phyloP scores from a whole-genome alignment of 257 asterid species.

The Solanum chmielewskii region DNA sequence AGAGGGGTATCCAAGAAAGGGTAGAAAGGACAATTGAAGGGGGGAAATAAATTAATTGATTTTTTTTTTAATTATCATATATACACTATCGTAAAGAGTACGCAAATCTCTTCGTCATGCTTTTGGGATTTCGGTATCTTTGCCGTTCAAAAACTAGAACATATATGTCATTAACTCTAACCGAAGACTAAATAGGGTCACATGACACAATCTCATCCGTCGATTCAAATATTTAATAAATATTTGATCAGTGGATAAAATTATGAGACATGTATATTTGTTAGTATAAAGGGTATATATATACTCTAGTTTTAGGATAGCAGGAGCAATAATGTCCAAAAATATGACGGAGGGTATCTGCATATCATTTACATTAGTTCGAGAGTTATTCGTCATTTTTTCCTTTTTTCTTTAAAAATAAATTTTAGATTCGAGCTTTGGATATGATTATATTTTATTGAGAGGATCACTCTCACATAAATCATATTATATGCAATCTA shows the following conservation, averaged over 20 bases:
- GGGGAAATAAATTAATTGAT: not conserved
- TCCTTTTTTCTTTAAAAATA: too few species aligned
- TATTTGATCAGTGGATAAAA: rapidly evolving
- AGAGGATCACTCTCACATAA: too few species aligned
- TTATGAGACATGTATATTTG: too few species aligned
- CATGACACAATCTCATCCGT: not conserved
- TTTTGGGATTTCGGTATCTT: rapidly evolving
- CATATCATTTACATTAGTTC: too few species aligned
- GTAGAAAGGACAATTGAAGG: not conserved
- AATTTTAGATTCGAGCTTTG: too few species aligned
- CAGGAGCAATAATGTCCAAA: too few species aligned
- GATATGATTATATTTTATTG: too few species aligned
- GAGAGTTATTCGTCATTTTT: rapidly evolving
- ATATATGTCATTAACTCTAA: rapidly evolving
- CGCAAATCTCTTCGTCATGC: rapidly evolving
- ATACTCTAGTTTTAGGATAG: too few species aligned
- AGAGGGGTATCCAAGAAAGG: not conserved
- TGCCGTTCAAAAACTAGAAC: rapidly evolving
- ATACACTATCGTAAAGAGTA: rapidly evolving
- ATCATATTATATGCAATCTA: rapidly evolving
- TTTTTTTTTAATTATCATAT: too few species aligned
- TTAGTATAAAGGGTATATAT: too few species aligned
- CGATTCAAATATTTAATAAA: too few species aligned
- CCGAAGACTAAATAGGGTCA: too few species aligned
- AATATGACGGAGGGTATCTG: rapidly evolving